Percentiles rank a stretch among this genome's conserved stretches.
These are phyloP conservation scores for Ganoderma multipileum DNA, from an alignment of 1,284 basidiomycete species.

Conservation along the genomic window DNA sequence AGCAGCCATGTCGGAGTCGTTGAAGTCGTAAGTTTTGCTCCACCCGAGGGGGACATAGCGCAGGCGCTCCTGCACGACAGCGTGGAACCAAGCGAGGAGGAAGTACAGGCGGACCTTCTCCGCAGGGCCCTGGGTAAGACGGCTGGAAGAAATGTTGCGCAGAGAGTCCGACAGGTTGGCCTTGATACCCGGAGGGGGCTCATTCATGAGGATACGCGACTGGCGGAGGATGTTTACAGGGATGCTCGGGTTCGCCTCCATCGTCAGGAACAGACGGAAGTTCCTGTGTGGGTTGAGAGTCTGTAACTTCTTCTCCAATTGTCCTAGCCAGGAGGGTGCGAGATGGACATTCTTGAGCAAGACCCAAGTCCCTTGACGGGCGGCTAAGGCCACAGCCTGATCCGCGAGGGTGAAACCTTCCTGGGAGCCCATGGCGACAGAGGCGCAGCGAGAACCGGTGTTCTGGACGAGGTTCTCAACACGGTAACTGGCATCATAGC, in stretches of 20 bases:
- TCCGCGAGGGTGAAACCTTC: constrained; percentile 96
- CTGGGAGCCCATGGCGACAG: constrained; percentile 98
- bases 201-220: constrained; percentile 96
- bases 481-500: constrained; percentile 96
- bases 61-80: constrained; percentile 93
- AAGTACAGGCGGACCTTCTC: constrained; percentile 93
- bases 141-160: constrained; percentile 74
- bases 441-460: constrained; percentile 76
- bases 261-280: constrained; percentile 96
- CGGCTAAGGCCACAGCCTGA: constrained; percentile 90
- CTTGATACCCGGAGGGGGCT: constrained; percentile 94
- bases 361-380: constrained; percentile 93
- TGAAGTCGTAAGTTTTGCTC: constrained; percentile 97
- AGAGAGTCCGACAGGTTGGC: constrained; percentile 94
- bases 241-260: constrained; percentile 93
- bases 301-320: constrained; percentile 96
- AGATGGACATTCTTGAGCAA: constrained; percentile 96
- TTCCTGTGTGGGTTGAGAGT: constrained; percentile 86
- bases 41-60: constrained; percentile 95
- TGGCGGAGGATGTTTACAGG: constrained; percentile 96
- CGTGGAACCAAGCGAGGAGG: constrained; percentile 98
- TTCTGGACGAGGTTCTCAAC: constrained; percentile 90
- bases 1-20: constrained; percentile 96
- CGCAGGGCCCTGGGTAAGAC: constrained; percentile 82
- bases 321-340: constrained; percentile 92